phyloP scores from a whole-genome alignment of 768 basidiomycete species.

The Gloeostereum incarnatum region DNA sequence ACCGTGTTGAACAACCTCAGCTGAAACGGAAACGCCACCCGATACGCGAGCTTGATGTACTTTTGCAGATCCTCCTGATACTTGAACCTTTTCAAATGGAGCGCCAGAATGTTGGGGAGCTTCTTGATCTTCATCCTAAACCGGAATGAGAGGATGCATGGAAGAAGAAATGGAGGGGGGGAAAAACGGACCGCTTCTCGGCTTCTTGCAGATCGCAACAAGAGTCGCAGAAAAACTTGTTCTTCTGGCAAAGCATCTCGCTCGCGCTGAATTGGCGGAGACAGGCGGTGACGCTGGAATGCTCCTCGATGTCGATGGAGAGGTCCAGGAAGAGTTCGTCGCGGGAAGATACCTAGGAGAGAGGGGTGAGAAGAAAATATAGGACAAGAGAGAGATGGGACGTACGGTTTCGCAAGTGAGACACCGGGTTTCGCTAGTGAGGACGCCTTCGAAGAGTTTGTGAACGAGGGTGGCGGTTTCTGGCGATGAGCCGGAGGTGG shows the following conservation, averaged over 20 bases:
- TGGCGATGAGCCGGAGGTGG: slow-evolving; percentile 36
- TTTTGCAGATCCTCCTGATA: slow-evolving; percentile 87
- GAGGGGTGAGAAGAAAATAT: slow-evolving; percentile 3
- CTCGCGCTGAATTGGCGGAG: slow-evolving; percentile 94
- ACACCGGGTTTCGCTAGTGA: slow-evolving; percentile 97
- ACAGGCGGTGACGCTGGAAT: slow-evolving; percentile 93
- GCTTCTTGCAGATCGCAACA: slow-evolving; percentile 98
- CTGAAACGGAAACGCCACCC: slow-evolving; percentile 93
- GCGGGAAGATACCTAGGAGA: slow-evolving; percentile 74
- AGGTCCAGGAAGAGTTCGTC: slow-evolving; percentile 97
- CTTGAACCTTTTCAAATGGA: slow-evolving; percentile 98
- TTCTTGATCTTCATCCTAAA: slow-evolving; percentile 97
- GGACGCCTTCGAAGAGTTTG: slow-evolving; percentile 81
- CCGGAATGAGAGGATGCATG: neutral
- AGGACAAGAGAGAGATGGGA: slow-evolving; percentile 9
- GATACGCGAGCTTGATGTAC: slow-evolving; percentile 93
- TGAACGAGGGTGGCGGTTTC: slow-evolving; percentile 75
- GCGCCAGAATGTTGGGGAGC: slow-evolving; percentile 87
- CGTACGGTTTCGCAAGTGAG: slow-evolving; percentile 94
- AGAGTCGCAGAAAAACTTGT: slow-evolving; percentile 97
- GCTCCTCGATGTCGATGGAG: slow-evolving; percentile 99
- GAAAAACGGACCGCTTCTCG: slow-evolving; percentile 73
- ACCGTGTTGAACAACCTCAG: slow-evolving; percentile 95
- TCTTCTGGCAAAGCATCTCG: slow-evolving; percentile 96
- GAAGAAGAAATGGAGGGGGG: slow-evolving; percentile 8